Evolutionary conservation across 1,139 yeast genomes (phyloP).

Genomic region (Scheffersomyces parashehatae): DNA sequence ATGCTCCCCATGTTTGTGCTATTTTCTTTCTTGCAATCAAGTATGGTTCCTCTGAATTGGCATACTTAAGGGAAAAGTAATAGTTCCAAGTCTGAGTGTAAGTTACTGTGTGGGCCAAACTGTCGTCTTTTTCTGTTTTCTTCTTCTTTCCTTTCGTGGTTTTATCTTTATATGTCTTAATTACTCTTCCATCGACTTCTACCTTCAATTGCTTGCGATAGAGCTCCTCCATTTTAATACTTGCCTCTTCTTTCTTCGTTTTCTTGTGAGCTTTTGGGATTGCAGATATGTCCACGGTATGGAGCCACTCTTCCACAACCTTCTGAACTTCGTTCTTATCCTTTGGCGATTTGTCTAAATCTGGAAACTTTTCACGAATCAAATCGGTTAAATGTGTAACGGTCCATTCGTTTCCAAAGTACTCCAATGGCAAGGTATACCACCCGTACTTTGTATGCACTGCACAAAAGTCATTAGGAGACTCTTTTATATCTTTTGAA

Average conservation of each 20-base stretch:
- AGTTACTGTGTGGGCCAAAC: slow-evolving; percentile 16
- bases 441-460: slow-evolving; percentile 32
- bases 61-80: slow-evolving; percentile 21
- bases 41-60: slow-evolving; percentile 12
- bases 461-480: slow-evolving; percentile 20
- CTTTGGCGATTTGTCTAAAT: slow-evolving; percentile 2
- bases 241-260: slow-evolving; percentile 16
- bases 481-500: slow-evolving; percentile 5
- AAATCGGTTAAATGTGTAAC: slow-evolving; percentile 10
- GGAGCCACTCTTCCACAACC: slow-evolving; percentile 22
- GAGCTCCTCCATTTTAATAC: slow-evolving; percentile 19
- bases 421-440: slow-evolving; percentile 30
- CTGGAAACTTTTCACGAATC: slow-evolving; percentile 4
- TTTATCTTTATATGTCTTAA: slow-evolving; percentile 2
- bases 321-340: slow-evolving; percentile 15
- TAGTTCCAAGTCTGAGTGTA: slow-evolving; percentile 40
- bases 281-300: slow-evolving; percentile 8
- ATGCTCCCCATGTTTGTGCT: slow-evolving; percentile 27
- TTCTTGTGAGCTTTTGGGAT: slow-evolving; percentile 23
- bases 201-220: slow-evolving; percentile 25
- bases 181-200: slow-evolving; percentile 9
- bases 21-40: slow-evolving; percentile 16
- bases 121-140: neutral
- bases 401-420: slow-evolving; percentile 34
- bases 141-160: neutral